phyloP scores from a whole-genome alignment of 805 yeast species.

The Ascoidea rubescens region DNA sequence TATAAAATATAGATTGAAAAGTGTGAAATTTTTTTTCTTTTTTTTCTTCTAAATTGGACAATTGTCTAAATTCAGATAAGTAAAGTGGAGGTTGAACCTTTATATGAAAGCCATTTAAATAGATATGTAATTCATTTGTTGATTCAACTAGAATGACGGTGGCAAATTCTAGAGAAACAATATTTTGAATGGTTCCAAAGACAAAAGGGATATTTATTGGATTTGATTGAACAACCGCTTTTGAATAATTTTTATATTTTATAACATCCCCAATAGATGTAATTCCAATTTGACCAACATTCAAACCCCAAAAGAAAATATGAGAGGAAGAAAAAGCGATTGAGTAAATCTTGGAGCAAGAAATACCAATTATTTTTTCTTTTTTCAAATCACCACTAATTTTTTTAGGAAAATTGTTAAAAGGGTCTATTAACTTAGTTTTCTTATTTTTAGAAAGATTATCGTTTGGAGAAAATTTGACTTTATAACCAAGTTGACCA shows the following conservation, averaged over 20 bases:
- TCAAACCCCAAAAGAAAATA: slow-evolving; percentile 64
- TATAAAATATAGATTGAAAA: slow-evolving; percentile 38
- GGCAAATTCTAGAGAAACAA: slow-evolving; percentile 51
- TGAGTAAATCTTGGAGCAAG: slow-evolving; percentile 61
- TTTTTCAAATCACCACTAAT: slow-evolving; percentile 26
- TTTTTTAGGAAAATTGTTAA: slow-evolving; percentile 22
- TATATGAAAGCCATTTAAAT: slow-evolving; percentile 41
- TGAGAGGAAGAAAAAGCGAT: slow-evolving; percentile 36
- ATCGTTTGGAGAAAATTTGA: slow-evolving; percentile 11
- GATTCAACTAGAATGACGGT: slow-evolving; percentile 46
- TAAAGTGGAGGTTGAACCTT: slow-evolving; percentile 25
- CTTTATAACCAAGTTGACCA: slow-evolving; percentile 51
- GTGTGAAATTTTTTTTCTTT: slow-evolving; percentile 31
- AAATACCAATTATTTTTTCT: slow-evolving; percentile 25
- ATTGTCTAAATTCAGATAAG: slow-evolving; percentile 1
- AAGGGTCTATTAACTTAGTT: slow-evolving; percentile 3
- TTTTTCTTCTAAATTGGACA: slow-evolving; percentile 1
- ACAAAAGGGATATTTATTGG: slow-evolving; percentile 29
- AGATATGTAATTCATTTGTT: slow-evolving; percentile 50
- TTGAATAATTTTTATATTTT: slow-evolving; percentile 16
- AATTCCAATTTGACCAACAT: slow-evolving; percentile 71
- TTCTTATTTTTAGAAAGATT: slow-evolving; percentile 12
- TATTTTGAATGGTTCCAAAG: slow-evolving; percentile 36
- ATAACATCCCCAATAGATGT: slow-evolving; percentile 18
- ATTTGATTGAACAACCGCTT: slow-evolving; percentile 24